Percentiles rank a stretch among this genome's conserved stretches.
phyloP scores from a whole-genome alignment of 768 basidiomycete genomes.

The Pisolithus albus region DNA sequence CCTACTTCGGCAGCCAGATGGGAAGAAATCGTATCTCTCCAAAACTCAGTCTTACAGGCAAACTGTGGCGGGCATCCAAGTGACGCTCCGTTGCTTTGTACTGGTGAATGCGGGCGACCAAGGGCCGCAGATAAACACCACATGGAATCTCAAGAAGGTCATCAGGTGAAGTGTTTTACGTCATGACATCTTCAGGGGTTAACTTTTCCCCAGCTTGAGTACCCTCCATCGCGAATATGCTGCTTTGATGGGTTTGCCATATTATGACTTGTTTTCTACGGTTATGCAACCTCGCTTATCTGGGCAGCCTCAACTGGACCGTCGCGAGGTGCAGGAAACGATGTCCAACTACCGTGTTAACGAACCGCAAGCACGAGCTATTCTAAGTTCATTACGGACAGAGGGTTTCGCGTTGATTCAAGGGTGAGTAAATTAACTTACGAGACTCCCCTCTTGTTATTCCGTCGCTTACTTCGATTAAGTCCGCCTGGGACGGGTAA shows the following conservation, averaged over 20 bases:
- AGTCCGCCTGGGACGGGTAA: constrained; percentile 97
- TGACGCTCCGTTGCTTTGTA: constrained; percentile 52
- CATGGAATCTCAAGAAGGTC: constrained; percentile 74
- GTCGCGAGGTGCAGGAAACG: constrained; percentile 48
- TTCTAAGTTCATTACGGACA: constrained; percentile 62
- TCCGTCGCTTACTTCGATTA: constrained; percentile 23
- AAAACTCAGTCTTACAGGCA: constrained; percentile 53
- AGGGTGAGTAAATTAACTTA: constrained; percentile 52
- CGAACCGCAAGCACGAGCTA: constrained; percentile 90
- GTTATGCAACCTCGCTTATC: constrained; percentile 67
- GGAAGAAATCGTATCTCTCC: constrained; percentile 53
- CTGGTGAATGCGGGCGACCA: constrained; percentile 40
- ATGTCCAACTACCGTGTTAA: constrained; percentile 76
- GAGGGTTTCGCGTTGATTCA: constrained; percentile 89
- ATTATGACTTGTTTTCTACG: constrained; percentile 68
- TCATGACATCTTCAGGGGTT: neutral
- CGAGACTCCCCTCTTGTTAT: neutral
- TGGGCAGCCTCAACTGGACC: constrained; percentile 36
- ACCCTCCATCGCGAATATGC: constrained; percentile 91
- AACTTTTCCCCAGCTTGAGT: constrained; percentile 52
- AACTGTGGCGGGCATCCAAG: constrained; percentile 42
- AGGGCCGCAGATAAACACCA: constrained; percentile 55
- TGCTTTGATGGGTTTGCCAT: constrained; percentile 74
- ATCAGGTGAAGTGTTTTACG: constrained; percentile 50
- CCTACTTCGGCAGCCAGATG: constrained; percentile 58